Evolutionary conservation across 2,329 filamentous ascomycete species (phyloP), one percentile per base, ranked within the genome.

Genomic region (Colletotrichum sp.): DNA sequence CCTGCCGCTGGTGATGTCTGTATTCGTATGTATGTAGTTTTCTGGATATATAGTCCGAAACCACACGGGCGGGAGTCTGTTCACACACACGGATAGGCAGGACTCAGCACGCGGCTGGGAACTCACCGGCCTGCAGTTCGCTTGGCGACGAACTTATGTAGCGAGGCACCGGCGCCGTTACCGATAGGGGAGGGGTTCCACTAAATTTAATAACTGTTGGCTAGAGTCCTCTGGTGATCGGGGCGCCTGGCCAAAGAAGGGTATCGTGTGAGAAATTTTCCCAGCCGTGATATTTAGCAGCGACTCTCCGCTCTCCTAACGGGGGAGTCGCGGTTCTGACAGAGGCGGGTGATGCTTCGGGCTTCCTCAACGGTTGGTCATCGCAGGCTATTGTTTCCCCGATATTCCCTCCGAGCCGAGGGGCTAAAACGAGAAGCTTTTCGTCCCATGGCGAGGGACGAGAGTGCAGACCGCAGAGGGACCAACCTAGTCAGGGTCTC

Each of bases 101-200:
- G 43, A 13, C 43, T 52, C 43, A 52, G 6, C 43, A 52, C 43
- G 70, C 69, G 57, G 57, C 28, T 75, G 69, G 63, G 57, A 30
- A 13, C 18, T 39, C 66, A 59, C 21, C 60, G 55, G 39, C 12
- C 21, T 30, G 36, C 32, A 64, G 28, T 57, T 68, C 57, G 73
- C 57, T 68, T 68, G 39, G 43, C 28, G n/a, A 67, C 69, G 32
- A 68, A 64, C 57, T 34, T 52, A 21, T 34, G 74, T 75, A 59
- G 73, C 64, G 73, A 34, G 73, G 57, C 59, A 48, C 63, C 73
- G 73, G 73, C 70, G 64, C 70, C 73, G 73, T 73, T 75, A 26
- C 64, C 70, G 64, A 61, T 59, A 64, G 34, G 70, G 28, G 26
- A 59, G 43, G 26, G 28, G 70, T 12, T 28, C 70, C 74, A 69